Evolutionary conservation across 331 rosid species (phyloP).

Genomic region (Telfairia occidentalis): DNA sequence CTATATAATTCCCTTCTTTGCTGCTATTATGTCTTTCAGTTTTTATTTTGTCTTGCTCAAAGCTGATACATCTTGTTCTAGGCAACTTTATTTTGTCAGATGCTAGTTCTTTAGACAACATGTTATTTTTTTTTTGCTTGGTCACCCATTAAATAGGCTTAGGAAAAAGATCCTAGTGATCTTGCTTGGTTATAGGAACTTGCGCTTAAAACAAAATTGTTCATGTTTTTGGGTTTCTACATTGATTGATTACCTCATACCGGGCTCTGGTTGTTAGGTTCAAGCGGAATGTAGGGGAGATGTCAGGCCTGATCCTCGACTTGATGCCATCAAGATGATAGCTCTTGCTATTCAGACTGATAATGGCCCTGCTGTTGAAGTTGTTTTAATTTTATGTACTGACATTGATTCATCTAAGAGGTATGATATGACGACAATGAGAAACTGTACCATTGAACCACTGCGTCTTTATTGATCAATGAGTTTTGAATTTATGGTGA

Average conservation of each 20-base stretch:
- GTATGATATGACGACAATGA: constrained; percentile 24
- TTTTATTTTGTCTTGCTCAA: not conserved
- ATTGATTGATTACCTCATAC: constrained; percentile 14
- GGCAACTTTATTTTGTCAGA: not conserved
- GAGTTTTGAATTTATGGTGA: constrained; percentile 1
- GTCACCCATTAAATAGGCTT: not conserved
- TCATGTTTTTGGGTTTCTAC: not conserved
- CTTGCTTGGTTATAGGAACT: not conserved
- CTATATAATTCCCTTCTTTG: not conserved
- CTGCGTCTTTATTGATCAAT: not conserved
- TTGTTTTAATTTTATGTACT: constrained; percentile 52
- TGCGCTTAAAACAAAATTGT: not conserved
- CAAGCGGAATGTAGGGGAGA: constrained; percentile 85
- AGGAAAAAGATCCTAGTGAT: not conserved
- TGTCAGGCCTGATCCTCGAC: constrained; percentile 72
- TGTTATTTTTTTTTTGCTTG: not conserved
- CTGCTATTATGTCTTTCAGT: not conserved
- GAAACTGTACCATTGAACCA: not conserved
- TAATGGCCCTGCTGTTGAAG: constrained; percentile 31
- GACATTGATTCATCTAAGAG: constrained; percentile 36
- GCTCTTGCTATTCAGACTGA: constrained; percentile 71
- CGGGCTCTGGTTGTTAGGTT: constrained; percentile 35
- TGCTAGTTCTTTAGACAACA: not conserved
- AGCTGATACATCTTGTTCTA: not conserved
- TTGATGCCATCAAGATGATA: constrained; percentile 60